Evolutionary conservation across 305 asterid species (phyloP).

Genomic region (Fraxinus baroniana): DNA sequence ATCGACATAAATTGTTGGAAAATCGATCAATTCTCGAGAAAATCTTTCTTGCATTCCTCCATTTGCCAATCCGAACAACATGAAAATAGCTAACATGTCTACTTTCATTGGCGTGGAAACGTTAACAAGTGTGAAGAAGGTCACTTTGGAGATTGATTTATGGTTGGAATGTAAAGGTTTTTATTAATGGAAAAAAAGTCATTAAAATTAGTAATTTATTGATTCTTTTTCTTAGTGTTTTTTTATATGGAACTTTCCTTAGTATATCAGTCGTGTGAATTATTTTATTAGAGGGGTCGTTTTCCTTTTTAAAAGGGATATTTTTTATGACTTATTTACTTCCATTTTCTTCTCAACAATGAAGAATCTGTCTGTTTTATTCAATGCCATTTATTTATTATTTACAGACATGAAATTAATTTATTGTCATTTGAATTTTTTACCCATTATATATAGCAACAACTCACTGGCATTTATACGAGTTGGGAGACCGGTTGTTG

Average conservation of each 20-base stretch:
- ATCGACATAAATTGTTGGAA: slow-evolving; percentile 33
- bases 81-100: not conserved
- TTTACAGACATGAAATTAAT: too few species aligned
- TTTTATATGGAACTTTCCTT: not conserved
- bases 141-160: not conserved
- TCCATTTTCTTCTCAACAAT: not conserved
- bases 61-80: slow-evolving; percentile 11
- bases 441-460: too few species aligned
- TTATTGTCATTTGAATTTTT: too few species aligned
- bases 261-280: not conserved
- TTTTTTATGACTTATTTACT: not conserved
- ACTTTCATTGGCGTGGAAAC: not conserved
- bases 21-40: not conserved
- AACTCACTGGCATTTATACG: not conserved
- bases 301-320: not conserved
- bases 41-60: not conserved
- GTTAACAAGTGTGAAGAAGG: not conserved
- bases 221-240: not conserved
- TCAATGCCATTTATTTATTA: not conserved
- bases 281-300: not conserved
- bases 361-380: not conserved
- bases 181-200: not conserved
- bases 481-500: not conserved
- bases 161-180: not conserved
- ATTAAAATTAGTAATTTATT: not conserved